Conservation (phyloP, 2,329 filamentous ascomycete species). For the Colletotrichum limetticola region DNA sequence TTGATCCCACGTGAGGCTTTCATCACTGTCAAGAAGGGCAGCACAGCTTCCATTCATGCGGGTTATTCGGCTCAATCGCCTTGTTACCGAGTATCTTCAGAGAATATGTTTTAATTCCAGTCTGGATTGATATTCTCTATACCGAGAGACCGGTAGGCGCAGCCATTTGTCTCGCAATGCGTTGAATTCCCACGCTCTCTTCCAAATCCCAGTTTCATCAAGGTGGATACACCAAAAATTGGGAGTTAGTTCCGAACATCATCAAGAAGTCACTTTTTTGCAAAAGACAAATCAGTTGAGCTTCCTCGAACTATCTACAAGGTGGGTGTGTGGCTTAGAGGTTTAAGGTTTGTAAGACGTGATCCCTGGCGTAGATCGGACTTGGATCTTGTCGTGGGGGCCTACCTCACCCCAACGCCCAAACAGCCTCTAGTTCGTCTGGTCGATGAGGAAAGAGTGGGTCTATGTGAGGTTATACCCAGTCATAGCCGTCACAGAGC, state of each 20-base stretch:
- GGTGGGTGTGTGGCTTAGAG: constrained; percentile 3
- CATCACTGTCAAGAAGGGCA: neutral
- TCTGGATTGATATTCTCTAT: neutral
- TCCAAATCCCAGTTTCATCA: neutral
- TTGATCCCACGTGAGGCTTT: neutral
- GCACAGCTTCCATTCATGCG: neutral
- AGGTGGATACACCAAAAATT: neutral
- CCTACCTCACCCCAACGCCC: neutral
- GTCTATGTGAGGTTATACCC: no score
- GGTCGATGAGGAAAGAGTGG: no score
- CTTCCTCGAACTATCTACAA: neutral
- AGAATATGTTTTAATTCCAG: neutral
- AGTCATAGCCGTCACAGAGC: no score
- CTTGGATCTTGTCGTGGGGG: neutral
- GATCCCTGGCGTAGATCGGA: constrained; percentile 22
- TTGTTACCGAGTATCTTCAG: neutral
- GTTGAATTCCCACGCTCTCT: neutral
- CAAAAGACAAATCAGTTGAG: neutral
- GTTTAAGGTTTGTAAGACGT: constrained; percentile 19
- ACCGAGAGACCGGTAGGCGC: neutral
- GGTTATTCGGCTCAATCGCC: neutral
- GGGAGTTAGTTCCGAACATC: no score
- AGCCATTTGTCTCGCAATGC: neutral
- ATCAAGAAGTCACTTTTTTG: neutral
- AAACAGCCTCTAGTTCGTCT: constrained; percentile 15